Base-by-base conservation (phyloP, 1,139 yeast species). In the Magnusiomyces ingens region DNA sequence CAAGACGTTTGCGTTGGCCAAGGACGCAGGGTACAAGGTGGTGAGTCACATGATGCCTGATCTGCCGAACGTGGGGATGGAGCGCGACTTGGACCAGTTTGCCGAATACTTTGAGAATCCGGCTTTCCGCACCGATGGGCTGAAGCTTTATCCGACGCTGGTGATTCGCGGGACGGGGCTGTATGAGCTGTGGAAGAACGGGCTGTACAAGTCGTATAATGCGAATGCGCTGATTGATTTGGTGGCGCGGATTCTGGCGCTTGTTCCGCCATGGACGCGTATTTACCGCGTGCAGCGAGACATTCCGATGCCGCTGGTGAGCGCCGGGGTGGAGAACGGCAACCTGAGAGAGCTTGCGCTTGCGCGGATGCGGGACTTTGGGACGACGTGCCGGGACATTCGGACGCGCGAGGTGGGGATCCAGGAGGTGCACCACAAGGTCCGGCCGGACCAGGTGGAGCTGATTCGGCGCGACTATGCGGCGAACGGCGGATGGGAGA, bases 11-110 rank as follows among this genome's bases (percentile, higher is more conserved):
- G 90, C 90, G 0, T 82, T 87, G 48, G 96, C 99, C 22, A 93
- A 93, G 68, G 99, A 93, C 71, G 95, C 99, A 0, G 99, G 99
- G 5, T 93, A 91, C 72, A 93, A 93, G 71, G 95, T 93, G 52
- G 99, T 93, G 35, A 84, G 95, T 60, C 99, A 93, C 73, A 93
- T 93, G 99, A 93, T 93, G 99, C 99, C 99, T 18, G 99, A 93
- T 75, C 76, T 93, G 63, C 99, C 99, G 18, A 93, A 93, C 65
- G 97, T 93, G 53, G 99, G 99, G 15, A 88, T 91, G 96, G 99
- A 93, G 72, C 80, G 99, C 69, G 99, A 93, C 69, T 75, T 93
- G 61, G 96, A 90, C 64, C 99, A 93, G 71, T 93, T 93, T 67
- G 81, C 84, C 64, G 99, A 93, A 69, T 93, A 93, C 72, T 94